Evolutionary conservation across 176 grass and related monocot genomes (phyloP).

Genomic region (Panicum miliaceum): DNA sequence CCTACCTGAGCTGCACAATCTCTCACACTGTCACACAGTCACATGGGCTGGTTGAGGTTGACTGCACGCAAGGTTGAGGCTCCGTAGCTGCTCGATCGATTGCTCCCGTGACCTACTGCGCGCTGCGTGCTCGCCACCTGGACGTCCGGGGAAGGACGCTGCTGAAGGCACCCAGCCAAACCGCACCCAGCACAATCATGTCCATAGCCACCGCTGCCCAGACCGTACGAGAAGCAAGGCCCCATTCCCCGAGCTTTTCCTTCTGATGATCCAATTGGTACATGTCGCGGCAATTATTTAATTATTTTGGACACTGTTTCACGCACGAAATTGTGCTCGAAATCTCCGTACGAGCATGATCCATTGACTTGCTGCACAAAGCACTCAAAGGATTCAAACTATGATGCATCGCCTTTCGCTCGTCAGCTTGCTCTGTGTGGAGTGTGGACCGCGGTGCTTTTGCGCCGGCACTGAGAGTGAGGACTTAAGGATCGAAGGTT

Average conservation of each 20-base stretch:
- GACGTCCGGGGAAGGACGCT: no score
- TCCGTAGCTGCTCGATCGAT: background rate
- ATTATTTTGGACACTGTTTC: background rate
- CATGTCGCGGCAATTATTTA: background rate
- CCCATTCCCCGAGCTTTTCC: background rate
- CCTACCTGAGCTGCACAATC: slow-evolving; percentile 19
- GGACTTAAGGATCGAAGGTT: background rate
- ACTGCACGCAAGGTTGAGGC: background rate
- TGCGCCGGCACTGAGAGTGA: background rate
- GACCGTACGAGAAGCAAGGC: background rate
- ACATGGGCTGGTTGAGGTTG: background rate
- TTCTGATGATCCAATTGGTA: background rate
- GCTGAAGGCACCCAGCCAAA: no score
- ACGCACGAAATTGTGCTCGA: background rate
- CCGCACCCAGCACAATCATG: no score
- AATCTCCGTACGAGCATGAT: background rate
- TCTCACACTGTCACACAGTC: background rate
- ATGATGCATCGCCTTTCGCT: background rate
- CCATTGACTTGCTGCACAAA: background rate
- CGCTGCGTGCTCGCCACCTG: no score
- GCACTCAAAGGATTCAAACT: background rate
- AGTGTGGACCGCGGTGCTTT: background rate
- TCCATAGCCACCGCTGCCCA: background rate
- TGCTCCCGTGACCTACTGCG: no score
- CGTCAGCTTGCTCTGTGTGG: background rate